A percentile compares a stretch with the other conserved stretches of the same genome.
phyloP scores from a whole-genome alignment of 2,329 filamentous ascomycete genomes.

The Fusarium camptoceras region DNA sequence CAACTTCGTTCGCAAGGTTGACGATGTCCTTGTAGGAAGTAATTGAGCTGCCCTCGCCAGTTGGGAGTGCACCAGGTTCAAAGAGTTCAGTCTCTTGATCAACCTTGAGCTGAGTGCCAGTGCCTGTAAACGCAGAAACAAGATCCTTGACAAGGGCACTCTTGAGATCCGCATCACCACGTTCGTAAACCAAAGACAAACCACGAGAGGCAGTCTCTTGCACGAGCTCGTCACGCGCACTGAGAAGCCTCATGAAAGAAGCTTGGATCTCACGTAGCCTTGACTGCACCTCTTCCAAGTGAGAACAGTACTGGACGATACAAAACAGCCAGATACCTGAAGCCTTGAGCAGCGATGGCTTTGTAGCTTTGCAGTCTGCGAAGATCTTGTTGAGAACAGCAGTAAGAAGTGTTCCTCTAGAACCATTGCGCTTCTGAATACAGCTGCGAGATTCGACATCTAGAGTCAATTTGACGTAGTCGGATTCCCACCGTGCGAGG shows the following conservation, averaged over 20 bases:
- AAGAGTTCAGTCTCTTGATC: constrained; percentile 93
- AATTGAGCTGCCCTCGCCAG: constrained; percentile 87
- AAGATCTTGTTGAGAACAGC: constrained; percentile 78
- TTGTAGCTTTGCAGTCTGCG: constrained; percentile 81
- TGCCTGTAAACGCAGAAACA: constrained; percentile 87
- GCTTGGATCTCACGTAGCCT: constrained; percentile 83
- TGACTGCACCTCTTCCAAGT: constrained; percentile 77
- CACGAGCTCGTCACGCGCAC: constrained; percentile 90
- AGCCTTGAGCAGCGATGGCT: constrained; percentile 89
- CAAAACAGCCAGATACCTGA: constrained; percentile 96
- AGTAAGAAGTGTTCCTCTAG: constrained; percentile 58
- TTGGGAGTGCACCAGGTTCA: constrained; percentile 89
- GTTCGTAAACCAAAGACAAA: constrained; percentile 92
- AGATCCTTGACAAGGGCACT: constrained; percentile 88
- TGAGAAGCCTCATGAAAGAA: constrained; percentile 88
- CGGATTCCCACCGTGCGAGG: constrained; percentile 84
- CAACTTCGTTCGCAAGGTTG: constrained; percentile 93
- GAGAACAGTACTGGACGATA: constrained; percentile 88
- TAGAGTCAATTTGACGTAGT: constrained; percentile 77
- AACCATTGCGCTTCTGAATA: constrained; percentile 52
- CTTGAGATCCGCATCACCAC: constrained; percentile 83
- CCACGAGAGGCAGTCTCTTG: constrained; percentile 95
- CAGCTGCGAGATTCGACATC: constrained; percentile 72
- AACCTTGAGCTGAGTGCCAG: constrained; percentile 80
- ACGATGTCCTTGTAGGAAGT: constrained; percentile 99